Evolutionary conservation across 2,329 filamentous ascomycete species (phyloP), one percentile per base, ranked within the genome.

Genomic region (Hymenoscyphus salicellus): DNA sequence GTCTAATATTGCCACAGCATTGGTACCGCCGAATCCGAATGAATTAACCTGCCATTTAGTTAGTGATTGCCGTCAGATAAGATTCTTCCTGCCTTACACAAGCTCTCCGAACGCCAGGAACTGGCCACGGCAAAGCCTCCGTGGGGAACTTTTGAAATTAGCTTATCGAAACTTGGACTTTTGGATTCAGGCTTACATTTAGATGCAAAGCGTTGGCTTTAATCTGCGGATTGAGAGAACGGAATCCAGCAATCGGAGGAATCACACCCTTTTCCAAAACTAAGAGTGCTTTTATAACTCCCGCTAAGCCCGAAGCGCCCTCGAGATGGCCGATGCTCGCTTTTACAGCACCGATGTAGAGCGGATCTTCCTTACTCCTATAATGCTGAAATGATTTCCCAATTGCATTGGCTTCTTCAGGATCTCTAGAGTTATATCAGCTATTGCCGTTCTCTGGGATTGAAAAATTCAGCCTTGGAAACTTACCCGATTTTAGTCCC

Each of bases 201-300:
- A 58, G 28, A 1, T 41, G 7, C 16, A 36, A 17, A 4, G 28
- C 20, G 6, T 60, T 33, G 20, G 43, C 30, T 6, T 32, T 67
- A 1, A 73, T 66, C 46, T 79, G 79, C 2, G 5, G 5, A 52
- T 60, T 60, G 1, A 72, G 66, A 17, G 66, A 75, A 20, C 74
- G 69, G 46, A 79, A 79, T 38, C 78, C 75, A 43, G 71, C 70
- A 64, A 78, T 79, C 4, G 79, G 77, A 11, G 76, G 74, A n/a
- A 79, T 75, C 8, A 77, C 72, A 0, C 75, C 75, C 36, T 75
- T 75, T 30, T 64, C 43, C 7, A 66, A 11, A n/a, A 41, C 57
- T 2, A 63, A 10, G 1, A 55, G 20, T 2, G 33, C 23, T 30
- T 70, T 72, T 5, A 66, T 61, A 3, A 66, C 2, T 11, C 58